These are phyloP conservation scores for Trifolium fragiferum DNA, from an alignment of 306 rosid genomes.

Conservation along the genomic window DNA sequence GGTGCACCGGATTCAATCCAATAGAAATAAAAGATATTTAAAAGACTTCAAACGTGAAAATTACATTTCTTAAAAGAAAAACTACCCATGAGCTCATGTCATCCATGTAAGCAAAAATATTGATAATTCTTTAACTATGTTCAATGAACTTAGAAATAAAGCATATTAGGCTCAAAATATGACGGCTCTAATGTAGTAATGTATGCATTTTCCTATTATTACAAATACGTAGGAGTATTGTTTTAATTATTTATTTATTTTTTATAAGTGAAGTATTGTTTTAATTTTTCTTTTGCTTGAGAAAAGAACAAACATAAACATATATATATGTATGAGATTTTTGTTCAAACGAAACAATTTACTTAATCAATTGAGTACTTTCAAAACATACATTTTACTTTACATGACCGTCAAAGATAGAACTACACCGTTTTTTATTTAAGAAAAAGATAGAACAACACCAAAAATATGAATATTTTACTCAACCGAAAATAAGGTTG, in stretches of 20 bases:
- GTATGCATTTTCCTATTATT: slow-evolving; percentile 2
- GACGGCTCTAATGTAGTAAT: not conserved
- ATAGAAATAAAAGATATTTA: not conserved
- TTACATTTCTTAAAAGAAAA: not conserved
- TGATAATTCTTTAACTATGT: not conserved
- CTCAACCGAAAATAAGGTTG: no score
- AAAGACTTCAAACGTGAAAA: not conserved
- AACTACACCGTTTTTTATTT: no score
- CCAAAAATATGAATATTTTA: no score
- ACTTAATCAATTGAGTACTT: not conserved
- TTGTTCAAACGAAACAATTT: not conserved
- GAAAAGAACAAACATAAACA: not conserved
- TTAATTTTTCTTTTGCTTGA: not conserved
- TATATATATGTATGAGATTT: not conserved
- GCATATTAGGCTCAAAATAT: not conserved
- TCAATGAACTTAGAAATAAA: slow-evolving; percentile 2
- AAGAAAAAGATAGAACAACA: no score
- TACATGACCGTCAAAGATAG: no score
- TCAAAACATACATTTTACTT: no score
- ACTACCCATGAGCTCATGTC: not conserved
- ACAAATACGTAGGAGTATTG: not conserved
- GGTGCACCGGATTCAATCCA: not conserved
- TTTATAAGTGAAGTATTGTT: no score
- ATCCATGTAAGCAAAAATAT: not conserved
- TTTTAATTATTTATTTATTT: no score